A percentile compares a stretch with the other conserved stretches of the same genome.
Conservation (phyloP, 2,329 filamentous ascomycete species). For the Epichloe sylvatica region DNA sequence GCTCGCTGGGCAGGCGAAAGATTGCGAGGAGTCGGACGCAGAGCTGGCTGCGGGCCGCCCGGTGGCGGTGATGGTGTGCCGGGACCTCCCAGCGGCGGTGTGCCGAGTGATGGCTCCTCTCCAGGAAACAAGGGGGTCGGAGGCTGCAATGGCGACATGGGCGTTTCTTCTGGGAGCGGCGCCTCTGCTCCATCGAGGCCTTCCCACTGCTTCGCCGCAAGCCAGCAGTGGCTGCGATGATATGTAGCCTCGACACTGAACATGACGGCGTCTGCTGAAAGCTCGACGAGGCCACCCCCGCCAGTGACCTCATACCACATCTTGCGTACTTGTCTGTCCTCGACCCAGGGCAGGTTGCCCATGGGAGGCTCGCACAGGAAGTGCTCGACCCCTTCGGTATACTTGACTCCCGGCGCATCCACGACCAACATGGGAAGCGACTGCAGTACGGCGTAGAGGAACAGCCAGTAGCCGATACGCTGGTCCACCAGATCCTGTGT, state of each 20-base stretch:
- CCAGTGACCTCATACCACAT: slow-evolving; percentile 66
- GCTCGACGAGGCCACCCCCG: slow-evolving; percentile 40
- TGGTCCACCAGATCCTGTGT: slow-evolving; percentile 56
- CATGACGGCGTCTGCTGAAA: slow-evolving; percentile 45
- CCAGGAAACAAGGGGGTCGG: slow-evolving; percentile 23
- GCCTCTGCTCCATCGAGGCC: slow-evolving; percentile 17
- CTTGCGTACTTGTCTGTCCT: slow-evolving; percentile 47
- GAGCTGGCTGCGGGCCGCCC: slow-evolving; percentile 12
- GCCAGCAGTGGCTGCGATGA: slow-evolving; percentile 43
- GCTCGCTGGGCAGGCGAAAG: slow-evolving; percentile 23
- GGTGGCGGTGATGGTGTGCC: slow-evolving; percentile 17
- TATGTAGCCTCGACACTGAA: slow-evolving; percentile 49
- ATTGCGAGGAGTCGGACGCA: slow-evolving; percentile 21
- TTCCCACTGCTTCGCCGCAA: slow-evolving; percentile 38
- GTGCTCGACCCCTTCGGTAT: slow-evolving; percentile 62
- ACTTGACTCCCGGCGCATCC: slow-evolving; percentile 56
- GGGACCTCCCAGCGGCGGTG: slow-evolving; percentile 9
- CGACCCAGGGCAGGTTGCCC: slow-evolving; percentile 60
- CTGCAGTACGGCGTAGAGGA: slow-evolving; percentile 66
- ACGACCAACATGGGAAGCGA: slow-evolving; percentile 64
- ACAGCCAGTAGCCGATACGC: slow-evolving; percentile 66
- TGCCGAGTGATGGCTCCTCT: slow-evolving; percentile 14
- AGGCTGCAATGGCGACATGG: slow-evolving; percentile 25
- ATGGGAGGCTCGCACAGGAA: slow-evolving; percentile 67
- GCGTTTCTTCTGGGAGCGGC: slow-evolving; percentile 16